Conservation (phyloP, 2,329 filamentous ascomycete genomes). For the Sporothrix euskadiensis region DNA sequence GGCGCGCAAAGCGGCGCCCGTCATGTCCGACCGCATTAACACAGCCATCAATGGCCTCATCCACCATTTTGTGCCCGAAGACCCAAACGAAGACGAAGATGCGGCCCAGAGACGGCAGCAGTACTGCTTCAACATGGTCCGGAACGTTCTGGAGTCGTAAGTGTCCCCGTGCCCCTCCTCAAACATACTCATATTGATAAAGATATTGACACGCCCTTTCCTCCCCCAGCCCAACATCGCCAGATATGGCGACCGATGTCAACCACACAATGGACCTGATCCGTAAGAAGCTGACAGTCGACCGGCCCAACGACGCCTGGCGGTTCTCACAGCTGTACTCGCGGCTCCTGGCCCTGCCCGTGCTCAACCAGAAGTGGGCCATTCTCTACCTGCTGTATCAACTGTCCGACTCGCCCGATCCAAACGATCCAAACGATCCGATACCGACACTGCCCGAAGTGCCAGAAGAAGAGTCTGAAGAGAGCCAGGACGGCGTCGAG, state of each 20-base stretch:
- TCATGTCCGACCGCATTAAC: slow-evolving; percentile 68
- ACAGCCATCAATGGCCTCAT: slow-evolving; percentile 79
- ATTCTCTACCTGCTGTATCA: slow-evolving; percentile 90
- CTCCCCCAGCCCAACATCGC: slow-evolving; percentile 42
- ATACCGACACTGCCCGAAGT: slow-evolving; percentile 47
- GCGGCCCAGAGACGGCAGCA: slow-evolving; percentile 68
- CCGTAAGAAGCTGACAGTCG: slow-evolving; percentile 79
- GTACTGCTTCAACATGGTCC: slow-evolving; percentile 55
- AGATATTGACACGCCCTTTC: background rate
- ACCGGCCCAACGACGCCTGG: slow-evolving; percentile 74
- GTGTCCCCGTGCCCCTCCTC: slow-evolving; percentile 27
- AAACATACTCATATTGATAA: too few species aligned
- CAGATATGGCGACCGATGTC: slow-evolving; percentile 66
- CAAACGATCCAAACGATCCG: slow-evolving; percentile 46
- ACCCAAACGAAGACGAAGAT: slow-evolving; percentile 67
- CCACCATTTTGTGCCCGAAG: slow-evolving; percentile 67
- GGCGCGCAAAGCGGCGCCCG: slow-evolving; percentile 51
- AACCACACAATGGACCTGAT: slow-evolving; percentile 93
- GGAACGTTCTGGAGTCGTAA: slow-evolving; percentile 55
- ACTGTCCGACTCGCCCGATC: slow-evolving; percentile 68
- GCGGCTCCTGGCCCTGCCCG: slow-evolving; percentile 82
- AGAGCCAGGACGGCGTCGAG: slow-evolving; percentile 24
- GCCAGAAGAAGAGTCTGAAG: slow-evolving; percentile 33
- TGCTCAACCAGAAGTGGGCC: slow-evolving; percentile 93
- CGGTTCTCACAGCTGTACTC: slow-evolving; percentile 90